Evolutionary conservation across 768 basidiomycete species (phyloP).

Genomic region (Albatrellus ellisii): DNA sequence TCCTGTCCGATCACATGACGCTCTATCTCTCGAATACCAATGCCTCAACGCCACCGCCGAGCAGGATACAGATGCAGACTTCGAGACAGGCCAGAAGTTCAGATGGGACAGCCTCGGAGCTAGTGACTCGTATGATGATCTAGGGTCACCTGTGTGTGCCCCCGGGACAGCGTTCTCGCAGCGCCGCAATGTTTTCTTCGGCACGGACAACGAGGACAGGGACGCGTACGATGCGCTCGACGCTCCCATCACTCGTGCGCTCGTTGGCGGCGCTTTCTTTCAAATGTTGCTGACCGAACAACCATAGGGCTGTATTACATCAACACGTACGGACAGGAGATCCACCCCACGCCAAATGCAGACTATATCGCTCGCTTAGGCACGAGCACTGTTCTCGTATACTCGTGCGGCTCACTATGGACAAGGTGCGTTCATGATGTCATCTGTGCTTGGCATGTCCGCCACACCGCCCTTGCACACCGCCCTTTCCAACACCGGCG

Average conservation of each 20-base stretch:
- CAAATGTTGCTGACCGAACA: neutral
- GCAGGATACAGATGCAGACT: no score
- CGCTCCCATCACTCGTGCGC: slow-evolving; percentile 52
- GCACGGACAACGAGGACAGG: slow-evolving; percentile 37
- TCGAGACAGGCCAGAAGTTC: no score
- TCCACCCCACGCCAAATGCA: slow-evolving; percentile 80
- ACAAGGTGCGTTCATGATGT: slow-evolving; percentile 73
- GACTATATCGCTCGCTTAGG: slow-evolving; percentile 57
- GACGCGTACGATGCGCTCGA: slow-evolving; percentile 40
- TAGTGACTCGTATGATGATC: slow-evolving; percentile 8
- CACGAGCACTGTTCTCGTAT: slow-evolving; percentile 59
- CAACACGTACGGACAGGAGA: slow-evolving; percentile 83
- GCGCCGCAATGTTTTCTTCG: slow-evolving; percentile 55
- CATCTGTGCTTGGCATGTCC: no score
- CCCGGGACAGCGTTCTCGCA: slow-evolving; percentile 34
- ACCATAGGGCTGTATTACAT: slow-evolving; percentile 68
- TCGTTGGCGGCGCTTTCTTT: neutral
- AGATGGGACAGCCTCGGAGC: slow-evolving; percentile 22
- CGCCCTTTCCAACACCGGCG: no score
- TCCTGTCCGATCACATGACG: slow-evolving; percentile 32
- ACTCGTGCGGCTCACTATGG: slow-evolving; percentile 92
- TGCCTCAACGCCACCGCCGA: no score
- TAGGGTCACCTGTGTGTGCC: slow-evolving; percentile 35
- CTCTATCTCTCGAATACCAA: no score
- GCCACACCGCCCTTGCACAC: no score